A percentile compares a stretch with the other conserved stretches of the same genome.
Evolutionary conservation across 352 stramenopile species (phyloP).

Genomic region (Globisporangium iwayamae): DNA sequence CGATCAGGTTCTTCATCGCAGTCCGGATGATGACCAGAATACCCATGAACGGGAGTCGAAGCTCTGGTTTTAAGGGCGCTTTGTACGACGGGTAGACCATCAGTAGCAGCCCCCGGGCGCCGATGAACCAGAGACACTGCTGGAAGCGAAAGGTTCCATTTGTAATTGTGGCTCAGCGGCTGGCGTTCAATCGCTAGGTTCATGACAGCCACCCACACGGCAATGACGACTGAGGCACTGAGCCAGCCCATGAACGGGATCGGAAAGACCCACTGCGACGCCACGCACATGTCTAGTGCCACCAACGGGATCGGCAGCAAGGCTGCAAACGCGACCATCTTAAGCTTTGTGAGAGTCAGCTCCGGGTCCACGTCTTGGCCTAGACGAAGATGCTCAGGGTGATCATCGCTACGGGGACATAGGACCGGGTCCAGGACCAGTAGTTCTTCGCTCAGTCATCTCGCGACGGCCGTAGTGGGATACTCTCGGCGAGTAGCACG

Average conservation of each 20-base stretch:
- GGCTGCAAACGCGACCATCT: not conserved
- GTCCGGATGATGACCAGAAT: not conserved
- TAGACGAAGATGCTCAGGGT: constrained; percentile 6
- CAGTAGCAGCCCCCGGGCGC: not conserved
- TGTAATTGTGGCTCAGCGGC: not conserved
- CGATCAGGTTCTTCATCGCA: not conserved
- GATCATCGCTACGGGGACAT: not conserved
- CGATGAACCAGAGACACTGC: not conserved
- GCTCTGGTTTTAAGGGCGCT: not conserved
- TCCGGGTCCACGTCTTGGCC: not conserved
- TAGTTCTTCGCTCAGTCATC: constrained; percentile 13
- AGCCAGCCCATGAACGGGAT: constrained; percentile 26
- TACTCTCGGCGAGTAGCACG: constrained; percentile 25
- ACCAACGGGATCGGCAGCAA: not conserved
- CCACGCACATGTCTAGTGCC: not conserved
- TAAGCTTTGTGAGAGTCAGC: not conserved
- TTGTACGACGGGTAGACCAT: not conserved
- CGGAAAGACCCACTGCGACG: constrained; percentile 29
- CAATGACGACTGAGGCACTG: not conserved
- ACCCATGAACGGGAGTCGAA: not conserved
- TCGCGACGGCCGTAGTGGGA: constrained; percentile 18
- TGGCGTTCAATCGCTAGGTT: not conserved
- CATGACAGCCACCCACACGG: not conserved
- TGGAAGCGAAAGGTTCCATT: not conserved
- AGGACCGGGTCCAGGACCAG: constrained; percentile 2